phyloP scores from a whole-genome alignment of 441 rosid genomes.

The Corymbia citriodora region DNA sequence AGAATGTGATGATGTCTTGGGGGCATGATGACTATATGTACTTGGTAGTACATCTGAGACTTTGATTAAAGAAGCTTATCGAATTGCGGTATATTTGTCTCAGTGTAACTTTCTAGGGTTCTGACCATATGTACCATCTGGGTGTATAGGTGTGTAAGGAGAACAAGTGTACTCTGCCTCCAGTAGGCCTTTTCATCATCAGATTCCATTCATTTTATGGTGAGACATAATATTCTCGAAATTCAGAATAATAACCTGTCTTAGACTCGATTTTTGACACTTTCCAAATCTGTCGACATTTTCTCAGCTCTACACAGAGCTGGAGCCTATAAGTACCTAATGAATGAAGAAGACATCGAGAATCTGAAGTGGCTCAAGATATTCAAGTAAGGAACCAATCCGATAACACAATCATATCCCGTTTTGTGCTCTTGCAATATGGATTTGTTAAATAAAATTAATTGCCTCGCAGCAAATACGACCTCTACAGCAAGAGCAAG shows the following conservation, averaged over 20 bases:
- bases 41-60: neutral
- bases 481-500: slow-evolving; percentile 3
- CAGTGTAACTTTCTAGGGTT: neutral
- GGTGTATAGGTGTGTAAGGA: neutral
- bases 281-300: neutral
- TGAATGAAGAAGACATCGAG: neutral
- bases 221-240: neutral
- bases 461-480: neutral
- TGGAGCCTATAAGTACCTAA: neutral
- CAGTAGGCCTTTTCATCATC: neutral
- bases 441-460: neutral
- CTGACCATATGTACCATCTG: neutral
- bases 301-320: neutral
- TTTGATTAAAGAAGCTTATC: neutral
- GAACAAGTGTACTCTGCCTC: neutral
- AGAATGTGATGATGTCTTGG: neutral
- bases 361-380: slow-evolving; percentile 2
- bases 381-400: neutral
- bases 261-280: neutral
- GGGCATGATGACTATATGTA: neutral
- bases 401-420: neutral
- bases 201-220: neutral
- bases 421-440: neutral
- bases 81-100: neutral
- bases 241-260: neutral